phyloP scores from a whole-genome alignment of 305 asterid species.

The Nicotiana rustica region DNA sequence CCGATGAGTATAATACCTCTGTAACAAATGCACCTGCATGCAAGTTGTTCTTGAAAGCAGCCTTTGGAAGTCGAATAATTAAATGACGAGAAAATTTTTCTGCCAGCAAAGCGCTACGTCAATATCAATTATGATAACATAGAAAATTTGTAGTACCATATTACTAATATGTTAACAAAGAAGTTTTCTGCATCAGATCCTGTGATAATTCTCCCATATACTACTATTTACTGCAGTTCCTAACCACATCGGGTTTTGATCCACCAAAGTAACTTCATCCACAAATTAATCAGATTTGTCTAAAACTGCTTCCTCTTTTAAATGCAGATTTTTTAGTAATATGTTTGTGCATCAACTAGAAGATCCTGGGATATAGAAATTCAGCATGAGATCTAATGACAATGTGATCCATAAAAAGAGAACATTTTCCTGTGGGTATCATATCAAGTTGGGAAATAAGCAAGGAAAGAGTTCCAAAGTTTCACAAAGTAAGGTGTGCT shows the following conservation, averaged over 20 bases:
- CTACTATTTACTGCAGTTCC: slow-evolving; percentile 10
- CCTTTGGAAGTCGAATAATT: slow-evolving; percentile 76
- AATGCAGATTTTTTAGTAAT: not conserved
- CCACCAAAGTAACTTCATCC: slow-evolving; percentile 31
- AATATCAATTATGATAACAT: not conserved
- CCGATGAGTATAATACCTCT: slow-evolving; percentile 62
- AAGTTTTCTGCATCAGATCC: slow-evolving; percentile 22
- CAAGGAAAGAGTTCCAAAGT: slow-evolving; percentile 23
- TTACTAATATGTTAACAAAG: slow-evolving; percentile 9
- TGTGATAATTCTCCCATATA: slow-evolving; percentile 29
- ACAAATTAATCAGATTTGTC: slow-evolving; percentile 21
- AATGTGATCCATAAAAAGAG: not conserved
- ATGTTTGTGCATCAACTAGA: slow-evolving; percentile 25
- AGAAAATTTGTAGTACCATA: slow-evolving; percentile 10
- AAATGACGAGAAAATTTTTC: slow-evolving; percentile 94
- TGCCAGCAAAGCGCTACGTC: slow-evolving; percentile 42
- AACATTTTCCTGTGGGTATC: not conserved
- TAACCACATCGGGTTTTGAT: slow-evolving; percentile 13
- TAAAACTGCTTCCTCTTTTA: slow-evolving; percentile 11
- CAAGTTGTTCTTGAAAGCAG: slow-evolving; percentile 91
- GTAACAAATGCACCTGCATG: slow-evolving; percentile 93
- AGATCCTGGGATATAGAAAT: slow-evolving; percentile 20
- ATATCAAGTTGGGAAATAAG: slow-evolving; percentile 16
- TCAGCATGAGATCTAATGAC: slow-evolving; percentile 28
- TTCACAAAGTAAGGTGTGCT: slow-evolving; percentile 15